phyloP scores from a whole-genome alignment of 768 basidiomycete genomes.

The Lepiota subincarnata region DNA sequence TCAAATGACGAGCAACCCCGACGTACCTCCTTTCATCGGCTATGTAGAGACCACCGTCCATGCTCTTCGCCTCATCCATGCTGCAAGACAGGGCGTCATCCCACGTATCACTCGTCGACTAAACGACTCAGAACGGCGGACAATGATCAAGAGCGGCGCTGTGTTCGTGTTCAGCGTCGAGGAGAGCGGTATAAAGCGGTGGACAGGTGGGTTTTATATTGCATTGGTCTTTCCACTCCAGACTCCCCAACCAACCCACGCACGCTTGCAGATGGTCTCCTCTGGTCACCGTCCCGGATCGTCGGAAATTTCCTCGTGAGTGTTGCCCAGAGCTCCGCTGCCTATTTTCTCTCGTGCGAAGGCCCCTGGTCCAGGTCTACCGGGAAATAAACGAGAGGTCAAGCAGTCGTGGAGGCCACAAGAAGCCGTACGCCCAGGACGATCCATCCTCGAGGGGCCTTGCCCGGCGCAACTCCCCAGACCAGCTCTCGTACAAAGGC shows the following conservation, averaged over 20 bases:
- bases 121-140: slow-evolving; percentile 73
- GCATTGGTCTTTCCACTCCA: slow-evolving; percentile 11
- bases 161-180: slow-evolving; percentile 88
- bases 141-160: slow-evolving; percentile 62
- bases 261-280: slow-evolving; percentile 42
- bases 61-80: slow-evolving; percentile 79
- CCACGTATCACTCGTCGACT: slow-evolving; percentile 81
- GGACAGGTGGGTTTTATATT: slow-evolving; percentile 54
- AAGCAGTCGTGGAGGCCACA: slow-evolving; percentile 48
- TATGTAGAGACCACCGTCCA: slow-evolving; percentile 81
- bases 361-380: slow-evolving; percentile 55
- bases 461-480: slow-evolving; percentile 37
- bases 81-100: slow-evolving; percentile 73
- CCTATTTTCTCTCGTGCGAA: background rate
- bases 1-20: slow-evolving; percentile 48
- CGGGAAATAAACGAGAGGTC: slow-evolving; percentile 73
- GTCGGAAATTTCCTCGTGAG: slow-evolving; percentile 80
- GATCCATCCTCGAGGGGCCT: slow-evolving; percentile 36
- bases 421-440: slow-evolving; percentile 49
- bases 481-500: slow-evolving; percentile 32
- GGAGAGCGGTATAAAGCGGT: slow-evolving; percentile 83
- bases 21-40: slow-evolving; percentile 67
- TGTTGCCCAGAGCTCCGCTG: background rate
- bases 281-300: slow-evolving; percentile 84
- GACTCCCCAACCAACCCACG: slow-evolving; percentile 9